phyloP scores from a whole-genome alignment of 257 asterid species.

The Pogostemon cablin region DNA sequence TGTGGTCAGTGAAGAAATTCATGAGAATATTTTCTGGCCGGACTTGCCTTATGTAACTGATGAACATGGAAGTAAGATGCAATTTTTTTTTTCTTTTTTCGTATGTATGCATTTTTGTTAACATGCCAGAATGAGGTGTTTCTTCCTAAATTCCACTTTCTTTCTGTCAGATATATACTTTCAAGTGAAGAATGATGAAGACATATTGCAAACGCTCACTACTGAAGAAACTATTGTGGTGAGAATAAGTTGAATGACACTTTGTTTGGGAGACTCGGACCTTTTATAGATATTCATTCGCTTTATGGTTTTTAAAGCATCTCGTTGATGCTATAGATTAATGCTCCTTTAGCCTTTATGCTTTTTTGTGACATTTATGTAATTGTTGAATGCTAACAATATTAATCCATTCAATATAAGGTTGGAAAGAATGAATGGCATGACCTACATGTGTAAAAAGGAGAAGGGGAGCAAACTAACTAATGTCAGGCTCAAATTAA shows the following conservation, averaged over 20 bases:
- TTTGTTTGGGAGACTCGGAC: constrained; percentile 12
- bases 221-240: constrained; percentile 89
- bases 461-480: constrained; percentile 3
- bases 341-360: constrained; percentile 17
- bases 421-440: constrained; percentile 12
- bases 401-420: background rate
- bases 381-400: constrained; percentile 15
- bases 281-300: constrained; percentile 12
- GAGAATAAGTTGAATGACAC: constrained; percentile 23
- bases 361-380: constrained; percentile 2
- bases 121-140: constrained; percentile 19
- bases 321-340: constrained; percentile 18
- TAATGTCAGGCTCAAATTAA: background rate
- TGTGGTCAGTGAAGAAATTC: constrained; percentile 66
- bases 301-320: background rate
- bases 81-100: constrained; percentile 28
- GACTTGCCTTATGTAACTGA: constrained; percentile 91
- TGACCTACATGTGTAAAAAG: constrained; percentile 19
- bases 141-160: constrained; percentile 29
- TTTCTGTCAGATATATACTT: constrained; percentile 84
- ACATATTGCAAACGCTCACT: constrained; percentile 75
- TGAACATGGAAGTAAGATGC: constrained; percentile 88
- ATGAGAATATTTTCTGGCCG: constrained; percentile 96
- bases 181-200: constrained; percentile 95
- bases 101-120: background rate